Conservation (phyloP, 2,329 filamentous ascomycete genomes). For the Claviceps maximensis region DNA sequence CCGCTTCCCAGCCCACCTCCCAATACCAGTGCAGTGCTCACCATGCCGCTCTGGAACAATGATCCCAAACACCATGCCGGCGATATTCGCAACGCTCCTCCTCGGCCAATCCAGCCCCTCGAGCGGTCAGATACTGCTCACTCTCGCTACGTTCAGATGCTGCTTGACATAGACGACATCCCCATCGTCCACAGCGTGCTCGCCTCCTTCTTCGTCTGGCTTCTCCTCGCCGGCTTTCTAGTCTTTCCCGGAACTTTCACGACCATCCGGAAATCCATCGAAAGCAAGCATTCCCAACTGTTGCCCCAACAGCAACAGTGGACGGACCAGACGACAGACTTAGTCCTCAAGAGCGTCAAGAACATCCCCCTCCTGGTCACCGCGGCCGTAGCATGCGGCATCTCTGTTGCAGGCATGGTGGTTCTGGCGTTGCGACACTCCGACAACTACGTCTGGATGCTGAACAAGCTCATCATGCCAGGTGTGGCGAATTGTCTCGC, state of each 20-base stretch:
- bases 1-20: too few relatives aligned
- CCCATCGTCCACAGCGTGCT: constrained; percentile 33
- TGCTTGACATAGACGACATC: constrained; percentile 32
- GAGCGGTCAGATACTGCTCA: constrained; percentile 14
- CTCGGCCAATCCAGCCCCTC: constrained; percentile 5
- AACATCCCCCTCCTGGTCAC: constrained; percentile 30
- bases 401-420: constrained; percentile 22
- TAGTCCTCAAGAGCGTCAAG: constrained; percentile 14
- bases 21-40: too few relatives aligned
- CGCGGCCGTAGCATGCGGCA: constrained; percentile 27
- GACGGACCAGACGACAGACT: constrained; percentile 9
- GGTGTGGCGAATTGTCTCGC: constrained; percentile 32
- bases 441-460: constrained; percentile 39
- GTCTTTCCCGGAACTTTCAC: constrained; percentile 40
- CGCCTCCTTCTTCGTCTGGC: constrained; percentile 26
- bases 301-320: constrained; percentile 3
- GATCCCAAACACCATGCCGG: constrained; percentile 6
- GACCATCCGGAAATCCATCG: constrained; percentile 18
- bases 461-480: constrained; percentile 36
- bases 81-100: neutral
- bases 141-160: constrained; percentile 31
- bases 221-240: constrained; percentile 39
- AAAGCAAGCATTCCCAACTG: constrained; percentile 8
- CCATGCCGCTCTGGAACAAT: constrained; percentile 3
- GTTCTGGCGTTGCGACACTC: constrained; percentile 31